Percentiles rank a stretch among this genome's conserved stretches.
Conservation (phyloP, 1,139 yeast species). For the Debaryomycetaceae sp. region DNA sequence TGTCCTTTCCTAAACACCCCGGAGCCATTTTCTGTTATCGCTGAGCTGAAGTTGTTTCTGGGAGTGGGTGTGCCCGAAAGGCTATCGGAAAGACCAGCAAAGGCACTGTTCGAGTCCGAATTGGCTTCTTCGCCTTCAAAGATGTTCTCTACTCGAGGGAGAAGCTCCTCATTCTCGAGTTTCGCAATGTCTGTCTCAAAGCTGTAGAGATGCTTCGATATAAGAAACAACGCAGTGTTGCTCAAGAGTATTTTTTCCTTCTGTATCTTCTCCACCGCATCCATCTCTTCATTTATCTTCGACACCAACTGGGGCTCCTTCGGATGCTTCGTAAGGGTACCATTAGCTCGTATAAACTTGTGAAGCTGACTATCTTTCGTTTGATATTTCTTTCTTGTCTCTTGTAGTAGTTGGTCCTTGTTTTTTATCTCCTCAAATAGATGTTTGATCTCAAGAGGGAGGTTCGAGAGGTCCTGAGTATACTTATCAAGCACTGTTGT, state of each 20-base stretch:
- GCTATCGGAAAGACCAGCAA: slow-evolving; percentile 20
- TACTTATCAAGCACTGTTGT: slow-evolving; percentile 47
- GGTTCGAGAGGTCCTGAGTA: slow-evolving; percentile 61
- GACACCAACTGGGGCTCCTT: slow-evolving; percentile 68
- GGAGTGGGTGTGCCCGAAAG: slow-evolving; percentile 33
- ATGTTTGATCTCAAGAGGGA: slow-evolving; percentile 87
- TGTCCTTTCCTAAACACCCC: slow-evolving; percentile 19
- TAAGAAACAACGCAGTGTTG: slow-evolving; percentile 74
- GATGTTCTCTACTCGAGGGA: slow-evolving; percentile 51
- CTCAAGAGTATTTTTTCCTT: slow-evolving; percentile 76
- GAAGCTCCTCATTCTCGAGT: slow-evolving; percentile 73
- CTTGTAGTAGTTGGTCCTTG: slow-evolving; percentile 66
- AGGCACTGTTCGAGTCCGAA: slow-evolving; percentile 11
- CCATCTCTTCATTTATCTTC: slow-evolving; percentile 70
- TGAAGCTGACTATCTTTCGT: slow-evolving; percentile 76
- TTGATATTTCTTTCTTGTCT: slow-evolving; percentile 62
- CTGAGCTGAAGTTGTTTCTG: slow-evolving; percentile 19
- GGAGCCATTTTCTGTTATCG: slow-evolving; percentile 13
- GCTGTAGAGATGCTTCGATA: slow-evolving; percentile 68
- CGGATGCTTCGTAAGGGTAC: slow-evolving; percentile 77
- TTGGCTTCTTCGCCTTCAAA: slow-evolving; percentile 13
- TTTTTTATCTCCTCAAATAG: slow-evolving; percentile 73
- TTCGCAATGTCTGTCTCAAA: slow-evolving; percentile 74
- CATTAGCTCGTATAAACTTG: slow-evolving; percentile 78
- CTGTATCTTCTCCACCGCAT: slow-evolving; percentile 58